Evolutionary conservation across 1,284 basidiomycete species (phyloP).

Genomic region (Apiotrichum brassicae): DNA sequence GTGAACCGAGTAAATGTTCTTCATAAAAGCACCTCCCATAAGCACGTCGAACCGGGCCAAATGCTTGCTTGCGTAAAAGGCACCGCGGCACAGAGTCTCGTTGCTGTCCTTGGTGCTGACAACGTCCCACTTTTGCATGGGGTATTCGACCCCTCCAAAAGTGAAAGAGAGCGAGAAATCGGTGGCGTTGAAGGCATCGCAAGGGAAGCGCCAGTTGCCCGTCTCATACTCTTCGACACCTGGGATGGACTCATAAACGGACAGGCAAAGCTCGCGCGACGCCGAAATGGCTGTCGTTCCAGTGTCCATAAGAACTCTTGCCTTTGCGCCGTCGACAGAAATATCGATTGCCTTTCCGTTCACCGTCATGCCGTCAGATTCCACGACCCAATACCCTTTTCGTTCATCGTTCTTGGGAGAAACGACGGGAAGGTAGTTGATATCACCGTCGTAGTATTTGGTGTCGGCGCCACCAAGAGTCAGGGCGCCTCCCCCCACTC

Average conservation of each 20-base stretch:
- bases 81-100: not conserved
- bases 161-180: not conserved
- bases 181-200: not conserved
- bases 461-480: not conserved
- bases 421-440: conserved; percentile 45
- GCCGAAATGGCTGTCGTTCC: not conserved
- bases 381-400: not conserved
- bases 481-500: not conserved
- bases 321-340: not conserved
- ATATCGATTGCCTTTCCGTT: not conserved
- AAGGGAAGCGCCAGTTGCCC: not conserved
- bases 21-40: not conserved
- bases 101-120: not conserved
- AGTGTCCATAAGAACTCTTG: not conserved
- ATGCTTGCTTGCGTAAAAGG: not conserved
- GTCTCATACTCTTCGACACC: not conserved
- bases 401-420: not conserved
- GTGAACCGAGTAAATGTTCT: conserved; percentile 44
- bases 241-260: conserved; percentile 6
- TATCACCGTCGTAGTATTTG: not conserved
- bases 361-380: not conserved
- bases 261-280: conserved; percentile 3
- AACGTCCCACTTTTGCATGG: not conserved
- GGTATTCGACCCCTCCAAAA: not conserved
- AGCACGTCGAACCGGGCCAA: not conserved